Percentiles rank a stretch among this genome's conserved stretches.
phyloP scores from a whole-genome alignment of 257 asterid species.

The Solanum tacnaense region DNA sequence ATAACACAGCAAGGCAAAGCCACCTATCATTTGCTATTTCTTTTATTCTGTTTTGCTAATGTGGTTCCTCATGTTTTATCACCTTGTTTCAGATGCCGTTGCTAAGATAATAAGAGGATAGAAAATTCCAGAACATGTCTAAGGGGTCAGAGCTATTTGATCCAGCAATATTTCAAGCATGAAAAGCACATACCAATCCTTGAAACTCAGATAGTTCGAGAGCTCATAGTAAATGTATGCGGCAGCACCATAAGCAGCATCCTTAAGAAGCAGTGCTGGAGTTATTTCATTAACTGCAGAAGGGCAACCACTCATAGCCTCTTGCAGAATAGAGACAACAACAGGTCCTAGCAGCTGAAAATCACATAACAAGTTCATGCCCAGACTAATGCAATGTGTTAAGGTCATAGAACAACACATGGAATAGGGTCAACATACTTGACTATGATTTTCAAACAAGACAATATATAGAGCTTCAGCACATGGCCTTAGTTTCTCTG shows the following conservation, averaged over 20 bases:
- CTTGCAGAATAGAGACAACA: constrained; percentile 94
- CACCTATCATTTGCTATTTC: neutral
- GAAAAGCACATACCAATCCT: constrained; percentile 63
- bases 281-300: constrained; percentile 72
- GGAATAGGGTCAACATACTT: constrained; percentile 40
- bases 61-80: neutral
- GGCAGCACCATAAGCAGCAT: constrained; percentile 98
- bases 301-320: constrained; percentile 91
- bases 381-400: neutral
- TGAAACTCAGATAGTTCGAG: constrained; percentile 86
- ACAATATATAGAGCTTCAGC: constrained; percentile 93
- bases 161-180: neutral
- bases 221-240: constrained; percentile 94
- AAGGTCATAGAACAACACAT: neutral
- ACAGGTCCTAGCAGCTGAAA: constrained; percentile 87
- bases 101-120: neutral
- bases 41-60: neutral
- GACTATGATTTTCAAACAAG: constrained; percentile 84
- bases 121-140: neutral
- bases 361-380: constrained; percentile 6
- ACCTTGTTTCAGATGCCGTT: neutral
- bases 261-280: constrained; percentile 81
- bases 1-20: neutral
- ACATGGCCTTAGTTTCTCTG: constrained; percentile 92
- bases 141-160: neutral